Conservation (phyloP, 768 basidiomycete genomes). For the Auricularia sp. region DNA sequence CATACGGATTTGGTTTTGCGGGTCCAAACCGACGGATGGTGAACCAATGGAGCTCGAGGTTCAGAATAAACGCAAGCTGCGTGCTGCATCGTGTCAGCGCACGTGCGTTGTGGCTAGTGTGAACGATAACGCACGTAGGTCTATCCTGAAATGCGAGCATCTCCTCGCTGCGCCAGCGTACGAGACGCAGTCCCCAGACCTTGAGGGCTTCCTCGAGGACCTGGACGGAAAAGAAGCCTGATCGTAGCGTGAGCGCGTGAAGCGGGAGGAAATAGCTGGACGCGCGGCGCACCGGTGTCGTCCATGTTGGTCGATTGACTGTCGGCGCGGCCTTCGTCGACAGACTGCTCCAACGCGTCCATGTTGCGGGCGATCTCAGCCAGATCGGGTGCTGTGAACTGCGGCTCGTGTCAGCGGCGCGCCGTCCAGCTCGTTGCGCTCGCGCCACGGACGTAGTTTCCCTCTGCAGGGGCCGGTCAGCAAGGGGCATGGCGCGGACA, state of each 20-base stretch:
- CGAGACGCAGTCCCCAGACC: conserved; percentile 77
- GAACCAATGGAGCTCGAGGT: conserved; percentile 84
- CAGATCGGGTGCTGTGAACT: conserved; percentile 77
- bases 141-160: conserved; percentile 66
- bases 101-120: conserved; percentile 4
- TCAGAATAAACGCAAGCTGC: conserved; percentile 81
- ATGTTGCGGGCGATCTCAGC: conserved; percentile 60
- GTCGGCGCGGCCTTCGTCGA: conserved; percentile 36
- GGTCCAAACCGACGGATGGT: conserved; percentile 72
- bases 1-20: conserved; percentile 25
- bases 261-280: not conserved
- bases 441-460: conserved; percentile 34
- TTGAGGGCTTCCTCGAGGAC: conserved; percentile 77
- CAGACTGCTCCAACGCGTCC: conserved; percentile 54
- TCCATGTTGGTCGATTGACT: conserved; percentile 70
- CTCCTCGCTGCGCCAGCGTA: conserved; percentile 74
- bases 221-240: conserved; percentile 88
- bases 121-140: conserved; percentile 51
- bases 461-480: conserved; percentile 23
- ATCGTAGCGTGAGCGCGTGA: not conserved
- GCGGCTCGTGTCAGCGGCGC: conserved; percentile 7
- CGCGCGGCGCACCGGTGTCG: conserved; percentile 53
- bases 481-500: not conserved
- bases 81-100: conserved; percentile 33
- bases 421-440: too few species aligned